phyloP scores from a whole-genome alignment of 371 early-diverging fungal species.

The Apophysomyces ossiformis region DNA sequence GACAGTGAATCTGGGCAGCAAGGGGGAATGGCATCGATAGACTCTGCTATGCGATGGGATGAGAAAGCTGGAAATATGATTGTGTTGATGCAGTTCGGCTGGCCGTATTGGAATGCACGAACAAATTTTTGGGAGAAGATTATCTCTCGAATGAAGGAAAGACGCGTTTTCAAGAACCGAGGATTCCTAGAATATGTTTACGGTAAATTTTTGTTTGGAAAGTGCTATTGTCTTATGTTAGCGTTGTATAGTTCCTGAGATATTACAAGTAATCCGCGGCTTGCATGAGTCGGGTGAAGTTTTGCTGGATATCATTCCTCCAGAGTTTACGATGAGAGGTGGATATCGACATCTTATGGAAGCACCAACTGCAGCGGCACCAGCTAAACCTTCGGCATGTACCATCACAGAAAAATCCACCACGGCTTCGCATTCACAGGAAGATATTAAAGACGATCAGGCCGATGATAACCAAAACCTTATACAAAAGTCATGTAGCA shows the following conservation, averaged over 20 bases:
- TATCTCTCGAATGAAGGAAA: conserved; percentile 44
- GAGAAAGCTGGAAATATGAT: conserved; percentile 55
- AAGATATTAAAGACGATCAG: neutral
- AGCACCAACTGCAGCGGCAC: conserved; percentile 16
- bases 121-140: conserved; percentile 50
- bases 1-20: conserved; percentile 49
- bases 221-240: neutral
- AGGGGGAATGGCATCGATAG: conserved; percentile 53
- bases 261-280: conserved; percentile 41
- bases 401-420: too few species aligned
- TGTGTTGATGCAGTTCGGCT: conserved; percentile 56
- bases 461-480: conserved; percentile 7
- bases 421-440: neutral
- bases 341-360: conserved; percentile 38
- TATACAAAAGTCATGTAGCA: neutral
- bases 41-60: conserved; percentile 54
- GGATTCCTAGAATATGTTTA: conserved; percentile 52
- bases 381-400: conserved; percentile 3
- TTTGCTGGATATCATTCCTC: conserved; percentile 53
- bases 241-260: conserved; percentile 36
- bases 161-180: conserved; percentile 45
- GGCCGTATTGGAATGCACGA: conserved; percentile 54
- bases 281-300: conserved; percentile 45
- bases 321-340: conserved; percentile 47
- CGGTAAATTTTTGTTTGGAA: conserved; percentile 26